phyloP scores from a whole-genome alignment of 106 monocot species.

The Agapanthus africanus region DNA sequence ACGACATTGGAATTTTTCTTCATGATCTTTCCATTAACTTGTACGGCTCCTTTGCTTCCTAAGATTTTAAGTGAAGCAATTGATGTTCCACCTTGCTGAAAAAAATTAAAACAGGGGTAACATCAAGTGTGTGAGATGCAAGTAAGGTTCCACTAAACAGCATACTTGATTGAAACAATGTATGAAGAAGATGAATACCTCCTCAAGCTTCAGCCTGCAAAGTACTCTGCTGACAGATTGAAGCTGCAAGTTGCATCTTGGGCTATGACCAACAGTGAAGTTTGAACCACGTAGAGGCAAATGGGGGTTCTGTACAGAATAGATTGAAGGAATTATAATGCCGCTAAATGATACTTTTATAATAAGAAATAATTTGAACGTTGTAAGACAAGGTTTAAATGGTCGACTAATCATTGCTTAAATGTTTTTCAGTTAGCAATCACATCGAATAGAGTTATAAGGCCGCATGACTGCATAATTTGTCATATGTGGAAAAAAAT shows the following conservation, averaged over 20 bases:
- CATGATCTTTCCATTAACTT: conserved; percentile 83
- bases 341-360: too few relatives aligned
- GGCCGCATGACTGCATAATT: too few relatives aligned
- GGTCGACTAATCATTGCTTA: too few relatives aligned
- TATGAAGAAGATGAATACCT: conserved; percentile 29
- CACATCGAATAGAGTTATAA: too few relatives aligned
- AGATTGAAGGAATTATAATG: too few relatives aligned
- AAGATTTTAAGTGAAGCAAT: conserved; percentile 55
- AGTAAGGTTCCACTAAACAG: background rate
- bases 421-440: too few relatives aligned
- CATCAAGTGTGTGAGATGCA: background rate
- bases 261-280: conserved; percentile 71
- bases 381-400: too few relatives aligned
- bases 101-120: conserved; percentile 4
- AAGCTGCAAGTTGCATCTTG: conserved; percentile 49
- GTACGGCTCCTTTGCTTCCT: conserved; percentile 59
- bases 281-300: conserved; percentile 32
- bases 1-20: conserved; percentile 51
- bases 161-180: background rate
- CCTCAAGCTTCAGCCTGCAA: conserved; percentile 55
- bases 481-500: too few relatives aligned
- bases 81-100: conserved; percentile 51
- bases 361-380: too few relatives aligned
- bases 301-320: conserved; percentile 53
- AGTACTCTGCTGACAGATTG: conserved; percentile 41